Evolutionary conservation across 2,329 filamentous ascomycete genomes (phyloP), one percentile per base, ranked within the genome.

Genomic region (Ophiosphaerella herpotricha): DNA sequence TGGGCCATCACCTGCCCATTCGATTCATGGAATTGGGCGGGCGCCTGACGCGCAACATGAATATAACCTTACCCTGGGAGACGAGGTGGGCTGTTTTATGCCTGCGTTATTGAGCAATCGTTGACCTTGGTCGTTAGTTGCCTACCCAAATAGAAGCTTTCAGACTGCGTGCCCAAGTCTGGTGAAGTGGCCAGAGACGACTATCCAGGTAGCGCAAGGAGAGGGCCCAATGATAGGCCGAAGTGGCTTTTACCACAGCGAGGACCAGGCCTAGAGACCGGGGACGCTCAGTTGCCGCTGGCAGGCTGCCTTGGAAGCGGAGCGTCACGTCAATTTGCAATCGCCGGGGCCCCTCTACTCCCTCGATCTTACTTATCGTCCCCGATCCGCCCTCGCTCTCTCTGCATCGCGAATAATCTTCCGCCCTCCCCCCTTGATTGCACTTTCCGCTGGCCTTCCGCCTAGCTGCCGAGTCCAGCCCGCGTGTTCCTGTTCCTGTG

Each of bases 401-500:
- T 42, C 42, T 49, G 46, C 42, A 36, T 46, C 21, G 34, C 29
- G 23, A 21, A 21, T 13, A 7, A 29, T 31, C 8, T 18, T 49
- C 41, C 42, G 43, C 41, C 34, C 41, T 36, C 29, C 33, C 31
- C 37, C 38, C 36, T 39, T 29, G 32, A 26, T 41, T 39, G 43
- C 4, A 33, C 35, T 32, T 43, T 52, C 50, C 50, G 50, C 50
- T 49, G 46, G 24, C 41, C 31, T 41, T 46, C 46, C 46, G 42
- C 39, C 16, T 23, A 36, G 16, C 21, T 18, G 11, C 33, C 39
- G 42, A 50, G 48, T 42, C 48, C 38, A 46, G 42, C 26, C 2
- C 26, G 18, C 18, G 18, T 18, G 18, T 35, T 24, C 23, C 21
- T 8, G 31, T 40, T 31, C 8, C 33, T 18, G 6, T 37, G 36